phyloP scores from a whole-genome alignment of 2,329 filamentous ascomycete species.

The Colletotrichum noveboracense region DNA sequence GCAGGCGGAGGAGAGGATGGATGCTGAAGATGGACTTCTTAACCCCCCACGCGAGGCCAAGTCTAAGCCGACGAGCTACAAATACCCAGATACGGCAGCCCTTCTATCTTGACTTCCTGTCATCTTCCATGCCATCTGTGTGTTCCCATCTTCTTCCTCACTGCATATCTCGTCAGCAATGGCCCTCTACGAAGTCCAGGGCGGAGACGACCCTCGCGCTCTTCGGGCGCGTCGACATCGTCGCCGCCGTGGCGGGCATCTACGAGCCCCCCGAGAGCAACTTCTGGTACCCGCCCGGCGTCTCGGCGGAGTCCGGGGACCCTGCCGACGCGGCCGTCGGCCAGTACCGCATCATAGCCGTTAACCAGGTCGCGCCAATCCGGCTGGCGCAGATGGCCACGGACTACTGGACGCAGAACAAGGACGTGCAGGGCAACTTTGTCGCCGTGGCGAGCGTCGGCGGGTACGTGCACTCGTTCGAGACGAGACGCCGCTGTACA shows the following conservation, averaged over 20 bases:
- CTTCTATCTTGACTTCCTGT: not conserved
- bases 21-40: not conserved
- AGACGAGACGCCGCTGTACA: constrained; percentile 33
- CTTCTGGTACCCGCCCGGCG: constrained; percentile 32
- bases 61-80: not conserved
- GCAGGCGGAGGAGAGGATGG: not conserved
- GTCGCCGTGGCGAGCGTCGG: constrained; percentile 31
- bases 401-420: constrained; percentile 32
- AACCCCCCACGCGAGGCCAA: not conserved
- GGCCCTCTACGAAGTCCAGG: constrained; percentile 15
- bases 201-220: constrained; percentile 16
- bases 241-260: constrained; percentile 23
- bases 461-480: constrained; percentile 30
- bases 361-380: constrained; percentile 31
- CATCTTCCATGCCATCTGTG: not conserved
- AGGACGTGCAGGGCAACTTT: constrained; percentile 39
- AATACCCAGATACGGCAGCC: not conserved
- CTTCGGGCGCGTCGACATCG: constrained; percentile 23
- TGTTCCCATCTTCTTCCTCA: not conserved
- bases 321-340: constrained; percentile 22
- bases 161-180: not conserved
- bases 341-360: constrained; percentile 27
- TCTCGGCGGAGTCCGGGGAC: constrained; percentile 24
- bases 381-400: constrained; percentile 30
- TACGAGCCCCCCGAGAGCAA: constrained; percentile 30